A percentile compares a stretch with the other conserved stretches of the same genome.
These are phyloP conservation scores for Colletotrichum paranaense DNA, from an alignment of 2,329 filamentous ascomycete genomes.

Conservation along the genomic window DNA sequence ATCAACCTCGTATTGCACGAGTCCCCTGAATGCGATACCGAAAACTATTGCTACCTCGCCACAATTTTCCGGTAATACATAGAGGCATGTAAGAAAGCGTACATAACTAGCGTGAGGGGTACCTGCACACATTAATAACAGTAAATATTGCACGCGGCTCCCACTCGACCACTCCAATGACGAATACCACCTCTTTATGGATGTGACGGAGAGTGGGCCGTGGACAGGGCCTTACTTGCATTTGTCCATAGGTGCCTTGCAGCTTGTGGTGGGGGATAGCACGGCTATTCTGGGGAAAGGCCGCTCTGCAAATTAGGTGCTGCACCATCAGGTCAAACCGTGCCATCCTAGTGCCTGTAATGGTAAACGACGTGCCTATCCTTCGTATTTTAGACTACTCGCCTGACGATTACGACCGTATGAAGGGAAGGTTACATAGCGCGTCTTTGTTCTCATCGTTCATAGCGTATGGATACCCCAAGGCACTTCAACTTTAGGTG, in stretches of 20 bases:
- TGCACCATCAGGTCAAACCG: neutral
- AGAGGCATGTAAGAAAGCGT: too few relatives aligned
- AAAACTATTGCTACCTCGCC: too few relatives aligned
- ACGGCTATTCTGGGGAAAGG: neutral
- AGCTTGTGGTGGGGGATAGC: too few relatives aligned
- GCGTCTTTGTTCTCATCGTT: neutral
- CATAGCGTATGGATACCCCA: neutral
- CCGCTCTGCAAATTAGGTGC: neutral
- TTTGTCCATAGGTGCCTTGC: too few relatives aligned
- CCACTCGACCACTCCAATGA: neutral
- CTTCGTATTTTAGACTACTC: conserved; percentile 6
- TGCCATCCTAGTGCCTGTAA: neutral
- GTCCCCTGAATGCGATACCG: too few relatives aligned
- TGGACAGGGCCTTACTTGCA: too few relatives aligned
- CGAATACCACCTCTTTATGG: neutral
- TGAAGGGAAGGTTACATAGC: neutral
- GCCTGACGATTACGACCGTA: neutral
- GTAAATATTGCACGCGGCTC: too few relatives aligned
- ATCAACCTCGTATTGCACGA: too few relatives aligned
- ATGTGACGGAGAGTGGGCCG: too few relatives aligned
- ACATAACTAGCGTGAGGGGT: neutral
- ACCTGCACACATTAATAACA: too few relatives aligned
- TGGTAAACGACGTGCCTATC: neutral
- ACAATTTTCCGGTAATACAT: too few relatives aligned
- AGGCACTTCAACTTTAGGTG: neutral